These are phyloP conservation scores for Fraxinus pennsylvanica DNA, from an alignment of 257 asterid species.

Conservation along the genomic window DNA sequence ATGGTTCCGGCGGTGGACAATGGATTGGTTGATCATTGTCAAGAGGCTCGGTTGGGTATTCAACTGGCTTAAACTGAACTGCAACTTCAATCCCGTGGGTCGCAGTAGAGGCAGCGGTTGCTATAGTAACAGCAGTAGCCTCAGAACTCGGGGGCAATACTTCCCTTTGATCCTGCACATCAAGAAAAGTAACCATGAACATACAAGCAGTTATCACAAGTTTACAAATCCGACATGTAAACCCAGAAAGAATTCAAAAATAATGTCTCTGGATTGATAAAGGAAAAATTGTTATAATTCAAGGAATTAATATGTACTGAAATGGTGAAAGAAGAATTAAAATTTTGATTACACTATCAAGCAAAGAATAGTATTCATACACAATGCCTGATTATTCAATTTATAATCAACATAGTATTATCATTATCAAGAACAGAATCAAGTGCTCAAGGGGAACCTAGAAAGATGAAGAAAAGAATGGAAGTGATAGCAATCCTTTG, in stretches of 20 bases:
- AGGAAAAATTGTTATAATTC: background rate
- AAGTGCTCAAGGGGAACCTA: background rate
- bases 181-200: conserved; percentile 15
- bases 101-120: conserved; percentile 44
- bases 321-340: background rate
- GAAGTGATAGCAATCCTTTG: conserved; percentile 2
- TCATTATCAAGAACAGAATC: background rate
- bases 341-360: background rate
- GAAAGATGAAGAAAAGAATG: background rate
- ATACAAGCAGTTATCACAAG: conserved; percentile 2
- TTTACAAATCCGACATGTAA: background rate
- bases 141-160: conserved; percentile 53
- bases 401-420: background rate
- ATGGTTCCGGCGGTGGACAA: conserved; percentile 92
- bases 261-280: background rate
- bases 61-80: conserved; percentile 76
- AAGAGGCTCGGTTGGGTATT: conserved; percentile 75
- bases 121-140: conserved; percentile 38
- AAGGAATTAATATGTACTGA: background rate
- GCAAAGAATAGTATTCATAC: background rate
- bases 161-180: conserved; percentile 59
- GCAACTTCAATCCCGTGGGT: conserved; percentile 70
- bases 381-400: background rate
- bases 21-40: conserved; percentile 76
- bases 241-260: background rate